Percentiles rank a stretch among this genome's conserved stretches.
phyloP scores from a whole-genome alignment of 805 yeast species.

The Hanseniaspora mollemarum region DNA sequence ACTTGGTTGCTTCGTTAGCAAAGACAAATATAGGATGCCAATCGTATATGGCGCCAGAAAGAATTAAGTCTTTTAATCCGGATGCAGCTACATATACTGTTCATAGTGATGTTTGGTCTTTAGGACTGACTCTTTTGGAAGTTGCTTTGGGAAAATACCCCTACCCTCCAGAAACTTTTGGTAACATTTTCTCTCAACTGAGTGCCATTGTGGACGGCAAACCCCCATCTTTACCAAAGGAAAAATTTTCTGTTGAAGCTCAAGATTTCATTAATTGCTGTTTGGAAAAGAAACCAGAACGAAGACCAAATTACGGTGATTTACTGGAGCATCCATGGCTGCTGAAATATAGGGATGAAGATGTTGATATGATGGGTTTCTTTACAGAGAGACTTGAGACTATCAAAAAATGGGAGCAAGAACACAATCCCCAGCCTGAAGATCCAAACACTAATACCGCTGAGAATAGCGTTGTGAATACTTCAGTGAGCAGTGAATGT shows the following conservation, averaged over 20 bases:
- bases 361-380: constrained; percentile 30
- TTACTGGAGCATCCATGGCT: constrained; percentile 81
- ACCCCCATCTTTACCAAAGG: constrained; percentile 65
- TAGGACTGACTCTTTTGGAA: constrained; percentile 78
- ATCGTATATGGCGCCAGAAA: constrained; percentile 96
- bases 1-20: constrained; percentile 86
- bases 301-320: constrained; percentile 69
- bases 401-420: constrained; percentile 23
- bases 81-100: constrained; percentile 77
- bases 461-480: neutral
- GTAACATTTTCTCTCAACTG: constrained; percentile 80
- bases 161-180: constrained; percentile 89
- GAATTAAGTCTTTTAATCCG: constrained; percentile 65
- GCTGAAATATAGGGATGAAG: constrained; percentile 36
- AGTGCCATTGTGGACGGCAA: constrained; percentile 95
- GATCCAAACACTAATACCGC: neutral
- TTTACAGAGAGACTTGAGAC: constrained; percentile 31
- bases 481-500: constrained; percentile 20
- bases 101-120: constrained; percentile 91
- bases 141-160: constrained; percentile 87
- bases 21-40: constrained; percentile 96
- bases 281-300: constrained; percentile 65
- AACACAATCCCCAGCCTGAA: constrained; percentile 16
- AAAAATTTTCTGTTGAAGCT: constrained; percentile 59
- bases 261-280: constrained; percentile 68